Conservation (phyloP, 2,329 filamentous ascomycete genomes). For the Dendryphion nanum region DNA sequence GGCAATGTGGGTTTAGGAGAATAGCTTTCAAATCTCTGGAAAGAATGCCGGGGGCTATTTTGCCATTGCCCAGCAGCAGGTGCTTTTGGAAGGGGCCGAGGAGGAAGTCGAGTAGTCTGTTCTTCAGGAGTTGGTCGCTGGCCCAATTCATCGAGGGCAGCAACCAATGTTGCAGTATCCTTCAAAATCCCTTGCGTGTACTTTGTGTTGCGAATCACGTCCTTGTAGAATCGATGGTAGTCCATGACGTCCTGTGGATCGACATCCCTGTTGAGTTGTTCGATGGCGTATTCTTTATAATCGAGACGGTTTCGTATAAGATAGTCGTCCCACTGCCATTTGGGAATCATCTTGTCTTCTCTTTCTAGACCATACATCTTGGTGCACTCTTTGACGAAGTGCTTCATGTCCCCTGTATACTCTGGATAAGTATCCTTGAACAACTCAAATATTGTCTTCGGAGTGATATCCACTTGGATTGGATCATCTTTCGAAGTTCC, state of each 20-base stretch:
- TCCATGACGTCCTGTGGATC: slow-evolving; percentile 14
- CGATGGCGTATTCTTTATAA: slow-evolving; percentile 24
- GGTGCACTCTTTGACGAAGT: slow-evolving; percentile 32
- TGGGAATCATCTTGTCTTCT: slow-evolving; percentile 34
- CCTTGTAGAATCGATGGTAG: slow-evolving; percentile 36
- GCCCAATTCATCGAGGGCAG: slow-evolving; percentile 23
- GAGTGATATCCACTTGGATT: background rate
- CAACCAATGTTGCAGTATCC: slow-evolving; percentile 9
- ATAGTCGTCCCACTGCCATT: slow-evolving; percentile 41
- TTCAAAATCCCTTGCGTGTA: slow-evolving; percentile 24
- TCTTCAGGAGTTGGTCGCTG: too few species aligned
- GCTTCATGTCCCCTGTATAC: slow-evolving; percentile 30
- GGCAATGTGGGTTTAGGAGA: too few species aligned
- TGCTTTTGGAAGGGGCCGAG: too few species aligned
- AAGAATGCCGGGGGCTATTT: too few species aligned
- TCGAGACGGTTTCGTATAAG: slow-evolving; percentile 35
- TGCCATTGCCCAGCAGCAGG: too few species aligned
- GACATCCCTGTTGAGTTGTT: slow-evolving; percentile 23
- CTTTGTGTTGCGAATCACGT: slow-evolving; percentile 24
- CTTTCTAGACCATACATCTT: slow-evolving; percentile 26
- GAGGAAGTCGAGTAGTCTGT: too few species aligned
- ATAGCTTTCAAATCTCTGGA: too few species aligned
- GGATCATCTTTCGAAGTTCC: too few species aligned
- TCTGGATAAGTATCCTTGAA: slow-evolving; percentile 36
- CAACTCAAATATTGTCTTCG: slow-evolving; percentile 17